Evolutionary conservation across 495 filamentous ascomycete species (phyloP).

Genomic region (Niebla homalea): DNA sequence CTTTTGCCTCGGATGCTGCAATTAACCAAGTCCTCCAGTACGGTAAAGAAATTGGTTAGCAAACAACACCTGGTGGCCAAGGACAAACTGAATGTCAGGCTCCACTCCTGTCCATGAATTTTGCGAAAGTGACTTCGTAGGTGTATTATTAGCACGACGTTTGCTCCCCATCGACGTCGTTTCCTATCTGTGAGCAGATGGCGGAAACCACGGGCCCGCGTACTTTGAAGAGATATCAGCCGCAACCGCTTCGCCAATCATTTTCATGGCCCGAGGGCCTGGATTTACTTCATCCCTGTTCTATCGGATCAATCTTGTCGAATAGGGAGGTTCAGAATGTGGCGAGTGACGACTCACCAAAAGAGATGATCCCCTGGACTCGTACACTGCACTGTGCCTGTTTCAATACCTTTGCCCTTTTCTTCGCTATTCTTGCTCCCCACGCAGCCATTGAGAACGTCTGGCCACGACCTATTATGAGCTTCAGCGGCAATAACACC

Average conservation of each 20-base stretch:
- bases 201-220: conserved; percentile 11
- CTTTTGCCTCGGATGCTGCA: too few species aligned
- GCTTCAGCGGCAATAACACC: conserved; percentile 31
- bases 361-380: conserved; percentile 38
- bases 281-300: conserved; percentile 40
- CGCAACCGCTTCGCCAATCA: conserved; percentile 35
- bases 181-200: conserved; percentile 1
- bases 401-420: neutral
- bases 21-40: too few species aligned
- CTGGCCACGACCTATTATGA: conserved; percentile 26
- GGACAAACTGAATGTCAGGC: too few species aligned
- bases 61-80: too few species aligned
- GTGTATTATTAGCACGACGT: too few species aligned
- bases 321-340: conserved; percentile 3
- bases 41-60: too few species aligned
- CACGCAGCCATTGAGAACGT: conserved; percentile 15
- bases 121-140: too few species aligned
- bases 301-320: conserved; percentile 5
- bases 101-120: too few species aligned
- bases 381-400: conserved; percentile 21
- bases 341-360: conserved; percentile 24
- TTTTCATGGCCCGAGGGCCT: conserved; percentile 34
- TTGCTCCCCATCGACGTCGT: neutral
- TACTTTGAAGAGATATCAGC: conserved; percentile 30
- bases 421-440: conserved; percentile 1